Evolutionary conservation across 2,329 filamentous ascomycete species (phyloP).

Genomic region (Fusarium chaquense): DNA sequence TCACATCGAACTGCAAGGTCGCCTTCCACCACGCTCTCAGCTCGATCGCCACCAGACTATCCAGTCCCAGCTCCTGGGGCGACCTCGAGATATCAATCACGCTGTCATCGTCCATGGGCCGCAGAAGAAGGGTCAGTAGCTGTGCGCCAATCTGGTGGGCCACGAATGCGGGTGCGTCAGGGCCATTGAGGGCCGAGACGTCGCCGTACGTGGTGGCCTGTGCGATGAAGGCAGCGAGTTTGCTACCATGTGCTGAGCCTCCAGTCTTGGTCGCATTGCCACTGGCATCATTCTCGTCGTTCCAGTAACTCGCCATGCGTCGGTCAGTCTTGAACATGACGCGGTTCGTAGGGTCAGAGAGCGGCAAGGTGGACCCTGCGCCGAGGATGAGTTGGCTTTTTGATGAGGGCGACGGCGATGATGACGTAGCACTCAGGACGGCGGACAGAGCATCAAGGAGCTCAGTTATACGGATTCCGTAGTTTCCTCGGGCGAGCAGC

Average conservation of each 20-base stretch:
- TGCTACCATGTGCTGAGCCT: constrained; percentile 5
- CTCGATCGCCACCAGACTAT: constrained; percentile 8
- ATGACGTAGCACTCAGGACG: constrained; percentile 3
- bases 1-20: constrained; percentile 3
- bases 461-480: constrained; percentile 7
- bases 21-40: constrained; percentile 9
- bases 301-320: constrained; percentile 9
- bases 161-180: constrained; percentile 9
- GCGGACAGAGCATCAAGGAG: constrained; percentile 9
- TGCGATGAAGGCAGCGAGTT: constrained; percentile 9
- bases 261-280: constrained; percentile 10
- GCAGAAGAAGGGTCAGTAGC: constrained; percentile 8
- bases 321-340: constrained; percentile 10
- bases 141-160: constrained; percentile 10
- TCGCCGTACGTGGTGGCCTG: constrained; percentile 6
- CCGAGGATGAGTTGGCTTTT: constrained; percentile 7
- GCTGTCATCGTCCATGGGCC: constrained; percentile 9
- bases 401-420: neutral
- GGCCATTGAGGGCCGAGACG: constrained; percentile 3
- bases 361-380: constrained; percentile 8
- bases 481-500: constrained; percentile 10
- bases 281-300: constrained; percentile 3
- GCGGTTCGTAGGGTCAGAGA: constrained; percentile 10
- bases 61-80: constrained; percentile 8
- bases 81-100: constrained; percentile 9